These are phyloP conservation scores for Afroboletus lepidellus DNA, from an alignment of 1,284 basidiomycete genomes.

Conservation along the genomic window DNA sequence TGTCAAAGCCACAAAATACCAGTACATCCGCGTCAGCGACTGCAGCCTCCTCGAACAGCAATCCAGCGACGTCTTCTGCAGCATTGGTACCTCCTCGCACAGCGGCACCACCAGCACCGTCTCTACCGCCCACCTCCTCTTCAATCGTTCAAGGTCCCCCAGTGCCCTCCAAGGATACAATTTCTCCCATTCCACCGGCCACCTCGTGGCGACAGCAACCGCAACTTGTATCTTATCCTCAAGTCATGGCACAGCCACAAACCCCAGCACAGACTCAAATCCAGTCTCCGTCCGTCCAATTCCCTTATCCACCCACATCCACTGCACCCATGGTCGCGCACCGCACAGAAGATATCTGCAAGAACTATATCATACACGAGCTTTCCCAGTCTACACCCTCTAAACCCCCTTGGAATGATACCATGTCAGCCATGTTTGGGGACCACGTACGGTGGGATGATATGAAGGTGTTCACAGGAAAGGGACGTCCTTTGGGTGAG, in stretches of 20 bases:
- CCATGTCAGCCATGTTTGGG: constrained; percentile 77
- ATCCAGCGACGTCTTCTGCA: not conserved
- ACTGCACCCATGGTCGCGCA: constrained; percentile 27
- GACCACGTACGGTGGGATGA: constrained; percentile 70
- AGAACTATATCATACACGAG: constrained; percentile 68
- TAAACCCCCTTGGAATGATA: constrained; percentile 63
- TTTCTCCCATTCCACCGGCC: not conserved
- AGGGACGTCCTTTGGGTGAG: constrained; percentile 60
- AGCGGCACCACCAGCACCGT: not conserved
- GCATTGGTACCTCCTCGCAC: not conserved
- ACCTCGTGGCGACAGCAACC: constrained; percentile 3
- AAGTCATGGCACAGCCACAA: not conserved
- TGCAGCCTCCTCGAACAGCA: not conserved
- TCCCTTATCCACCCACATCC: constrained; percentile 9
- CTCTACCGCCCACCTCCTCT: not conserved
- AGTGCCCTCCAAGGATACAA: not conserved
- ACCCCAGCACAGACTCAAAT: not conserved
- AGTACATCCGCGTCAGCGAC: not conserved
- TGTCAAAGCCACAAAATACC: constrained; percentile 7
- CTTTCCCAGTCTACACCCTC: constrained; percentile 45
- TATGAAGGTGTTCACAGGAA: constrained; percentile 58
- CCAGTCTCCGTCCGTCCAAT: not conserved
- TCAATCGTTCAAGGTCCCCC: not conserved
- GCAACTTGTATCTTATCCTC: not conserved
- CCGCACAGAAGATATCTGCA: constrained; percentile 48